phyloP scores from a whole-genome alignment of 2,329 filamentous ascomycete species.

The Drechslera avenae region DNA sequence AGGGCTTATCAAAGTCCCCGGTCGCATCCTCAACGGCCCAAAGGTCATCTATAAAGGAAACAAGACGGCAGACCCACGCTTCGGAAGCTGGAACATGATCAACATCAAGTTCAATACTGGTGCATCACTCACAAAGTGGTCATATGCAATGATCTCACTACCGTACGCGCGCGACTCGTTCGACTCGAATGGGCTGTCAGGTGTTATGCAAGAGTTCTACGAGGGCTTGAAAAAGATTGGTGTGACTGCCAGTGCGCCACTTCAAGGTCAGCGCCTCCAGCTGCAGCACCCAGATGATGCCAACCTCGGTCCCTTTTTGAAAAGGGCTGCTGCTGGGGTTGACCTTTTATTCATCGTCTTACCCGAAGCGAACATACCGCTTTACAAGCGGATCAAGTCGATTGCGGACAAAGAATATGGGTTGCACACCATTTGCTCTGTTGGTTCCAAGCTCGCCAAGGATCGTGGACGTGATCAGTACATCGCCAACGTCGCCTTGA shows the following conservation, averaged over 20 bases:
- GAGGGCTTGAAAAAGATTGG: conserved; percentile 15
- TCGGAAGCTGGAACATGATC: conserved; percentile 62
- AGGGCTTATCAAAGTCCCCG: conserved; percentile 70
- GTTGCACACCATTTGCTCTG: conserved; percentile 29
- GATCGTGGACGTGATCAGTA: conserved; percentile 43
- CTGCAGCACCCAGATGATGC: conserved; percentile 11
- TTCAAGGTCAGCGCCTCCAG: conserved; percentile 7
- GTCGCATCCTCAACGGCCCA: conserved; percentile 67
- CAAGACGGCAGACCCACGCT: conserved; percentile 40
- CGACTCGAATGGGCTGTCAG: neutral
- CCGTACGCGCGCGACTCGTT: conserved; percentile 10
- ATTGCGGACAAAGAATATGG: conserved; percentile 27
- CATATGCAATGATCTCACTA: conserved; percentile 18
- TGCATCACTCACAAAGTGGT: conserved; percentile 17
- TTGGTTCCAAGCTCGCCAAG: conserved; percentile 47
- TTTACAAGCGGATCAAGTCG: conserved; percentile 35
- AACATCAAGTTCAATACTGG: conserved; percentile 25
- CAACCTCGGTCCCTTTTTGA: conserved; percentile 3
- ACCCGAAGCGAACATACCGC: conserved; percentile 16
- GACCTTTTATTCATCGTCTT: conserved; percentile 26
- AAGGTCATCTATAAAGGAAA: conserved; percentile 60
- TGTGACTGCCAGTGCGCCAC: conserved; percentile 9
- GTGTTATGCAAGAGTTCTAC: conserved; percentile 18
- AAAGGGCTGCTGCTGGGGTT: conserved; percentile 3
- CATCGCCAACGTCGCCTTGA: conserved; percentile 58